Evolutionary conservation across 208 protist genomes (phyloP).

Genomic region (Strigomonas galati): DNA sequence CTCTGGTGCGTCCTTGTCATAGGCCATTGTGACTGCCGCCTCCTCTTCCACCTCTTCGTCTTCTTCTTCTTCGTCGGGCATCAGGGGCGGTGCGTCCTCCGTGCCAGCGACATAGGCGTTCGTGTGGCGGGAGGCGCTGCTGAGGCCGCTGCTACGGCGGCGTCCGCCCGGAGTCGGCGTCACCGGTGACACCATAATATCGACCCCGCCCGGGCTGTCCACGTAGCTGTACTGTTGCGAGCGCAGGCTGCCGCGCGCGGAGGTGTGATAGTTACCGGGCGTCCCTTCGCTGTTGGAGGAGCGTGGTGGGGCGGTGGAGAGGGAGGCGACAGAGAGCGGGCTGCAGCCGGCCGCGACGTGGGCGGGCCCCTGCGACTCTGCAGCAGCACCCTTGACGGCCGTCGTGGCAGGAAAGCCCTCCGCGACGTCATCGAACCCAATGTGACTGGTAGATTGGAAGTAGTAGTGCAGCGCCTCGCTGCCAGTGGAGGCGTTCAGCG

Average conservation of each 20-base stretch:
- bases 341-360: neutral
- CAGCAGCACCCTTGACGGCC: no score
- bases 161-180: neutral
- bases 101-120: neutral
- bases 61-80: conserved; percentile 6
- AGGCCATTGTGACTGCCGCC: neutral
- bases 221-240: neutral
- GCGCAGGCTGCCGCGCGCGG: neutral
- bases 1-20: neutral
- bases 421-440: neutral
- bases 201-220: conserved; percentile 4
- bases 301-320: neutral
- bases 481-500: neutral
- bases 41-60: neutral
- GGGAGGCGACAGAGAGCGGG: neutral
- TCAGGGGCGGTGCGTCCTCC: no score
- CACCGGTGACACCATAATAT: conserved; percentile 12
- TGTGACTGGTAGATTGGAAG: neutral
- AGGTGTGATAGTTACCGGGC: neutral
- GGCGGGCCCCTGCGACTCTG: neutral
- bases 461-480: neutral
- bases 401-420: neutral
- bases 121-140: neutral
- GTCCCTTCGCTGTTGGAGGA: neutral
- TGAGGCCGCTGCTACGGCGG: neutral